phyloP scores from a whole-genome alignment of 164 flowering plant species.

The Aristolochia californica region DNA sequence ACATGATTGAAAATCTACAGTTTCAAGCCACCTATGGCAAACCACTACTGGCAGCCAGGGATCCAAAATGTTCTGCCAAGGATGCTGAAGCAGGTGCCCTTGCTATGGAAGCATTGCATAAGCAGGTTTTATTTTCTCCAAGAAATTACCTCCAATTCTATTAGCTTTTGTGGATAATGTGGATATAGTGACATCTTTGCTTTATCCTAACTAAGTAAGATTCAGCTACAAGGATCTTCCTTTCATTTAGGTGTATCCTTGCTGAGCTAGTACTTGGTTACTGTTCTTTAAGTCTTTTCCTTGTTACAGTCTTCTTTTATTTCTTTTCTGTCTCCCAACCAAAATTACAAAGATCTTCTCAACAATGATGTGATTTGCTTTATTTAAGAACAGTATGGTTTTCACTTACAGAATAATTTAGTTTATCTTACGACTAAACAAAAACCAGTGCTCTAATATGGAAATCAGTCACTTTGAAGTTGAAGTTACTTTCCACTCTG shows the following conservation, averaged over 20 bases:
- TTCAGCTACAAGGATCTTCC: too few relatives aligned
- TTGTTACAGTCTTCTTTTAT: neutral
- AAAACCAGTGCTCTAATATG: too few relatives aligned
- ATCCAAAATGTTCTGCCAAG: slow-evolving; percentile 90
- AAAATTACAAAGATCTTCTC: too few relatives aligned
- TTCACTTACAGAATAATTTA: too few relatives aligned
- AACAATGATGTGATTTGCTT: neutral
- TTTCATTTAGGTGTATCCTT: too few relatives aligned
- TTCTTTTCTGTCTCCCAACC: neutral
- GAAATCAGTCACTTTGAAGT: too few relatives aligned
- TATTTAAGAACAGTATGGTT: neutral
- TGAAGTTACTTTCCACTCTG: too few relatives aligned
- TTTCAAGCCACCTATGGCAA: slow-evolving; percentile 94
- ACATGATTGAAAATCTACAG: slow-evolving; percentile 17
- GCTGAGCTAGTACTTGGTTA: neutral
- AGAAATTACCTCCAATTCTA: too few relatives aligned
- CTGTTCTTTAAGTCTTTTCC: neutral
- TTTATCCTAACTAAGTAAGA: too few relatives aligned
- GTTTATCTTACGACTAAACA: too few relatives aligned
- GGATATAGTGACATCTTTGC: too few relatives aligned
- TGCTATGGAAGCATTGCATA: slow-evolving; percentile 99
- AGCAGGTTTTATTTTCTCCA: slow-evolving; percentile 49
- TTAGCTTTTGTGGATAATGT: too few relatives aligned
- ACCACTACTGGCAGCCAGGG: slow-evolving; percentile 80
- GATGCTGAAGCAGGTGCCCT: slow-evolving; percentile 98